Conservation (phyloP, 163 green algal genomes). For the Scenedesmus sp. region DNA sequence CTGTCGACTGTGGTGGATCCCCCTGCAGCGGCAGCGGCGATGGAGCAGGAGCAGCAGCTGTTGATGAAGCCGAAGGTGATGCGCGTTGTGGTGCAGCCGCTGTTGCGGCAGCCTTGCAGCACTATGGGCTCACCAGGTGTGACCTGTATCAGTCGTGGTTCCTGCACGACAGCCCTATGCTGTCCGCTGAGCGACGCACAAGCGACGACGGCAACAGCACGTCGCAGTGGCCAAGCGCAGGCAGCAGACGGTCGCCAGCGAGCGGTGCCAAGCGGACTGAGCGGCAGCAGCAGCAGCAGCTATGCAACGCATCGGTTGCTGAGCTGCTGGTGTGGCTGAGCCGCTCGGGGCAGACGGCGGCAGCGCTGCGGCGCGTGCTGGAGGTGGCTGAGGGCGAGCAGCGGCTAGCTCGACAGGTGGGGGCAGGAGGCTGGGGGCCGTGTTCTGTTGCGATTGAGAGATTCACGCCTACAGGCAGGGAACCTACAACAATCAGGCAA, state of each 20-base stretch:
- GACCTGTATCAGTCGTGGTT: background rate
- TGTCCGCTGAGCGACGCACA: background rate
- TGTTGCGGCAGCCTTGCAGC: background rate
- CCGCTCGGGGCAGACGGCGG: background rate
- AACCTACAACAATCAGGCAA: too few relatives aligned
- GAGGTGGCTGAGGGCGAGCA: slow-evolving; percentile 13
- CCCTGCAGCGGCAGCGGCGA: background rate
- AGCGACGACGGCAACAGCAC: background rate
- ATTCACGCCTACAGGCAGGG: background rate
- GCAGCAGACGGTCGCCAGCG: too few relatives aligned
- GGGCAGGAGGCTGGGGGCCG: background rate
- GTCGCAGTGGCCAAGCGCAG: background rate
- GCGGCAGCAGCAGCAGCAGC: background rate
- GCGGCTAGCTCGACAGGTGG: background rate
- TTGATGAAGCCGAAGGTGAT: background rate
- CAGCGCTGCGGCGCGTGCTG: background rate
- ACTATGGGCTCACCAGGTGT: background rate
- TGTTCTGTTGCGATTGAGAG: background rate
- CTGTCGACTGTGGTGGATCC: background rate
- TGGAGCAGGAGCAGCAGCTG: slow-evolving; percentile 9
- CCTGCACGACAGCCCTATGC: background rate
- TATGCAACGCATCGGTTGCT: background rate
- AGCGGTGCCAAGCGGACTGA: background rate
- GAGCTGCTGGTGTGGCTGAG: slow-evolving; percentile 40
- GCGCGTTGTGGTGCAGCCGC: background rate